These are phyloP conservation scores for Stemphylium beticola DNA, from an alignment of 2,329 filamentous ascomycete genomes.

Conservation along the genomic window DNA sequence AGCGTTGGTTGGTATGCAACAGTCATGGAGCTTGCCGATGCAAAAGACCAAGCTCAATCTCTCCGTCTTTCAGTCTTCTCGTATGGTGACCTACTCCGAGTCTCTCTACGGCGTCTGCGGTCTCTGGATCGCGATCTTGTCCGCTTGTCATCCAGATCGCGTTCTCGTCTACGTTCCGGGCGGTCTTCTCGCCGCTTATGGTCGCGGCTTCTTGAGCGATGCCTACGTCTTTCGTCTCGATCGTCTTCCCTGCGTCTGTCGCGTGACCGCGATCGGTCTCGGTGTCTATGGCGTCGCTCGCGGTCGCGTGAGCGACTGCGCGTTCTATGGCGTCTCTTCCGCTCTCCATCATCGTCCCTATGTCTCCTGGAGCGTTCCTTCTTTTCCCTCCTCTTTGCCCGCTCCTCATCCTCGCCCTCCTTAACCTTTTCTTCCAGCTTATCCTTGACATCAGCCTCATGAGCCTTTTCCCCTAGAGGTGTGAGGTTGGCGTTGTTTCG, in stretches of 20 bases:
- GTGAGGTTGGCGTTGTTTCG: slow-evolving; percentile 68
- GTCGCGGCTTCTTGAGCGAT: slow-evolving; percentile 40
- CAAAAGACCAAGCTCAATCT: slow-evolving; percentile 7
- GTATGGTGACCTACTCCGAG: slow-evolving; percentile 30
- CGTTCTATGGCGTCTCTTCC: slow-evolving; percentile 33
- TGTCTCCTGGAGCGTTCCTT: slow-evolving; percentile 36
- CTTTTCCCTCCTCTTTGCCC: slow-evolving; percentile 23
- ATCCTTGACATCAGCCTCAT: slow-evolving; percentile 62
- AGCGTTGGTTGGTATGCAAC: not conserved
- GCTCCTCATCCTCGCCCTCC: slow-evolving; percentile 42
- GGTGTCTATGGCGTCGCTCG: slow-evolving; percentile 36
- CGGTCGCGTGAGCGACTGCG: slow-evolving; percentile 37
- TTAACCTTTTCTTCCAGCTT: slow-evolving; percentile 58
- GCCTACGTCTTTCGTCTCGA: slow-evolving; percentile 39
- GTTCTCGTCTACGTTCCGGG: slow-evolving; percentile 29
- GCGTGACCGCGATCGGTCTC: slow-evolving; percentile 38
- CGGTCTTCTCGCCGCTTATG: slow-evolving; percentile 33
- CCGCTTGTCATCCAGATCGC: slow-evolving; percentile 33
- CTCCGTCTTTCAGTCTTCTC: slow-evolving; percentile 15
- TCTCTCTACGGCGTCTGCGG: slow-evolving; percentile 19
- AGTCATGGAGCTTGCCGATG: not conserved
- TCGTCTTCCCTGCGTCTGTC: slow-evolving; percentile 34
- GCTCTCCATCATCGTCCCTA: slow-evolving; percentile 31
- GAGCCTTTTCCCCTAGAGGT: slow-evolving; percentile 62
- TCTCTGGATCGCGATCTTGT: slow-evolving; percentile 33